These are phyloP conservation scores for Colletotrichum brevisporum DNA, from an alignment of 2,329 filamentous ascomycete genomes.

Conservation along the genomic window DNA sequence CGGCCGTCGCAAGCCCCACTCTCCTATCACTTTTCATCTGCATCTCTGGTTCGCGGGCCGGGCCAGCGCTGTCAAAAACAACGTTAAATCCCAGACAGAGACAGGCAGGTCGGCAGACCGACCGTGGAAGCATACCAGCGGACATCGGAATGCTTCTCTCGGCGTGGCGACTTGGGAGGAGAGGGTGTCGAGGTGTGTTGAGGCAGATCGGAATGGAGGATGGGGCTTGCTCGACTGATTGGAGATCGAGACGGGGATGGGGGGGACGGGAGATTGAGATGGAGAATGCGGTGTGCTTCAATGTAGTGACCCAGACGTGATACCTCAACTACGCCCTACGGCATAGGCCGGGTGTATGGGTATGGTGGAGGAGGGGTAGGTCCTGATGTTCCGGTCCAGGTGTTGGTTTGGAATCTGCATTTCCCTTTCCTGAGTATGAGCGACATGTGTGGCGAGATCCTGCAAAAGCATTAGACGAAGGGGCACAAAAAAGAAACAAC, in stretches of 20 bases:
- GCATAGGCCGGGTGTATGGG: too few species aligned
- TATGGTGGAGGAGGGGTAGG: not conserved
- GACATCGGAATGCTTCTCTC: slow-evolving; percentile 22
- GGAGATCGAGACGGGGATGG: slow-evolving; percentile 6
- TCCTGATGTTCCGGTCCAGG: slow-evolving; percentile 4
- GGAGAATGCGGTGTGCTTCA: slow-evolving; percentile 4
- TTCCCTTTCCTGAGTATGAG: not conserved
- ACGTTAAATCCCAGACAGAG: slow-evolving; percentile 30
- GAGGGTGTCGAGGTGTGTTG: not conserved
- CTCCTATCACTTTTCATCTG: slow-evolving; percentile 35
- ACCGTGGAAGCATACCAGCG: not conserved
- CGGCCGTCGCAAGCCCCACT: slow-evolving; percentile 23
- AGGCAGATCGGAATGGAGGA: slow-evolving; percentile 3
- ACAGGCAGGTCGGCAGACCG: slow-evolving; percentile 1
- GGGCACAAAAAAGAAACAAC: slow-evolving; percentile 30
- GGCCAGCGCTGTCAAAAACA: slow-evolving; percentile 36
- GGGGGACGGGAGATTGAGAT: slow-evolving; percentile 12
- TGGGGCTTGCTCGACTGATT: slow-evolving; percentile 6
- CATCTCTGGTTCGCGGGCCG: slow-evolving; percentile 38
- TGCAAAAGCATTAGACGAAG: slow-evolving; percentile 13
- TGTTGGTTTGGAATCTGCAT: slow-evolving; percentile 16
- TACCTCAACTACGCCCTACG: not conserved
- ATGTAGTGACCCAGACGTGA: not conserved
- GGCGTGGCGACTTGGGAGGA: slow-evolving; percentile 25
- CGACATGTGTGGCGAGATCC: slow-evolving; percentile 17